Percentiles rank a stretch among this genome's conserved stretches.
Evolutionary conservation across 169 alveolate genomes (phyloP).

Genomic region (Cyclospora cayetanensis): DNA sequence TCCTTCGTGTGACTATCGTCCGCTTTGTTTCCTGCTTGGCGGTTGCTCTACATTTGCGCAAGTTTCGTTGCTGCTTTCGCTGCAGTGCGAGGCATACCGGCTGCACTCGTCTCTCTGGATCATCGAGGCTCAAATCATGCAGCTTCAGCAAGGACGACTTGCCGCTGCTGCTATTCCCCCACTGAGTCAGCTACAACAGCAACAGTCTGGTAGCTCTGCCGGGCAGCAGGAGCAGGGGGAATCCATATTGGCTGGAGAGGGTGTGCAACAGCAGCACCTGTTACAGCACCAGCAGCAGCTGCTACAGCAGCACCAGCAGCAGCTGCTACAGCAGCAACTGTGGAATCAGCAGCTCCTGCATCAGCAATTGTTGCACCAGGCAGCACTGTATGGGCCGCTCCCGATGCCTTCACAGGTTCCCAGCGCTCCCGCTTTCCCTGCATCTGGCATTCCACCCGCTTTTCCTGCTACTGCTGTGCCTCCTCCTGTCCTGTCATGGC

Average conservation of each 20-base stretch:
- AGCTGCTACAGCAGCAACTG: neutral
- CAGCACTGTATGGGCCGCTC: neutral
- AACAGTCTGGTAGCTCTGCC: no score
- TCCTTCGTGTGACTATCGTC: neutral
- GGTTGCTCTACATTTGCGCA: neutral
- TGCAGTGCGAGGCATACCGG: conserved; percentile 26
- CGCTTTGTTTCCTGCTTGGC: neutral
- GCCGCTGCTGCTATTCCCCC: neutral
- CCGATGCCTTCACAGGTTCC: neutral
- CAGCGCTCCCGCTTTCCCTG: no score
- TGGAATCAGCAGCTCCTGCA: neutral
- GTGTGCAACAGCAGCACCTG: neutral
- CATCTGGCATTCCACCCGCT: no score
- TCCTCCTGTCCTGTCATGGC: neutral
- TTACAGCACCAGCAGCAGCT: neutral
- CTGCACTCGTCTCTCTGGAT: conserved; percentile 21
- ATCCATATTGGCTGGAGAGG: no score
- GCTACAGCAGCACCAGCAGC: neutral
- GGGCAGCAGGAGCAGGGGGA: no score
- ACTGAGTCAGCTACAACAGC: no score
- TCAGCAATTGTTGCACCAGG: neutral
- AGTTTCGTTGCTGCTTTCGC: neutral
- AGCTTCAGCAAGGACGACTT: neutral
- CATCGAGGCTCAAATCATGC: conserved; percentile 14
- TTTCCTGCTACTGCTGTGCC: neutral